These are phyloP conservation scores for Ceratocystiopsis sp. DNA, from an alignment of 2,329 filamentous ascomycete species.

Conservation along the genomic window DNA sequence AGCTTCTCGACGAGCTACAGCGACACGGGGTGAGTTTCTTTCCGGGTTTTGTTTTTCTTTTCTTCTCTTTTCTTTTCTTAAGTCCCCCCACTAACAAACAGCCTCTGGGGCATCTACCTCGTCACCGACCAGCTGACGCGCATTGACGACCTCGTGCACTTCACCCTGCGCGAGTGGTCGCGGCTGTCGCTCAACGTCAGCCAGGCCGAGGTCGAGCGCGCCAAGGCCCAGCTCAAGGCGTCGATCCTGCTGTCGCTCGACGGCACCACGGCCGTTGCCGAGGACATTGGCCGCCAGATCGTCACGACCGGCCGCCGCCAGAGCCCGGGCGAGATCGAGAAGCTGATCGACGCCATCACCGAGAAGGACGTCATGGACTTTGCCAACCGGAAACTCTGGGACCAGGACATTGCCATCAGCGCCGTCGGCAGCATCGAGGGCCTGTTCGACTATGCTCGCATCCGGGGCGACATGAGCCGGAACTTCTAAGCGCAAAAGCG, in stretches of 20 bases:
- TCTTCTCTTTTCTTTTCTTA: not conserved
- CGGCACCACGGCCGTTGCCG: constrained; percentile 89
- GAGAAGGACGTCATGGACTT: constrained; percentile 97
- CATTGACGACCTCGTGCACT: constrained; percentile 94
- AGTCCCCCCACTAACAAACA: constrained; percentile 22
- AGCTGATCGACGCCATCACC: constrained; percentile 71
- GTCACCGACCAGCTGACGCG: constrained; percentile 76
- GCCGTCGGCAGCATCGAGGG: constrained; percentile 90
- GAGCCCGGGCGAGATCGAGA: constrained; percentile 86
- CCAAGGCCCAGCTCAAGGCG: constrained; percentile 98
- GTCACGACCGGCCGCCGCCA: constrained; percentile 90
- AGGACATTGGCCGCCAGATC: constrained; percentile 97
- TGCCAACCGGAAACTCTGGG: constrained; percentile 89
- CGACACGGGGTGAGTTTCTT: constrained; percentile 51
- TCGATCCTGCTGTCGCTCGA: constrained; percentile 94
- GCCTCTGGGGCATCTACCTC: constrained; percentile 97
- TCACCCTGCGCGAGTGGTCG: constrained; percentile 95
- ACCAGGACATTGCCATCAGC: constrained; percentile 86
- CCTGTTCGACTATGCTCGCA: constrained; percentile 48
- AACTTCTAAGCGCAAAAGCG: constrained; percentile 15
- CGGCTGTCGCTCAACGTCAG: constrained; percentile 79
- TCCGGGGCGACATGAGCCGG: constrained; percentile 20
- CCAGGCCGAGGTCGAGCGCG: constrained; percentile 86
- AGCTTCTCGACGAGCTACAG: constrained; percentile 99
- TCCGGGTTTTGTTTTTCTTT: constrained; percentile 39